Base-by-base conservation (phyloP, 1,284 basidiomycete species). In the Pholiota adiposa region DNA sequence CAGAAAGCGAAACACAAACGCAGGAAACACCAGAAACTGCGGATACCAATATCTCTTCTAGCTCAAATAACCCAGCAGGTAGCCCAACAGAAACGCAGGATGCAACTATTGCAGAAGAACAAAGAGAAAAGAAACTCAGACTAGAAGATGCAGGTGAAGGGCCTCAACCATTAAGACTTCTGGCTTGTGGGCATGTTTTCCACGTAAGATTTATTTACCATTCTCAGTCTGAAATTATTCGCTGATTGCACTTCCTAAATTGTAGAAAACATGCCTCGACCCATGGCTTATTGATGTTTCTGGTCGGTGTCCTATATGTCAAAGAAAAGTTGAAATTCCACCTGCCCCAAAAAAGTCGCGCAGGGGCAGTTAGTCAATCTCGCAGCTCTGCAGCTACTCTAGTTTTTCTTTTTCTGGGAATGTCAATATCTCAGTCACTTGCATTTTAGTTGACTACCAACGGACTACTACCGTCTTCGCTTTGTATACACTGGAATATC, bases 231-330 rank as follows among this genome's bases (percentile, higher is more conserved):
- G 3, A n/a, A 29, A 19, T 38, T n/a, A 12, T 16, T 59, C 44
- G 51, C 60, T 56, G 27, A 61, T 51, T 16, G 41, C 59, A 27
- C 25, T 4, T 60, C 41, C 54, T n/a, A n/a, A n/a, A n/a, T n/a
- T n/a, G n/a, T 68, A 92, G 90, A 85, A 90, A 89, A 86, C 86
- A 23, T 92, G 90, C 70, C 70, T 92, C 36, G 90, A 92, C 68
- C 90, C 90, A 14, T 92, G 90, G 90, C 72, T 92, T 57, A 85
- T 76, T 6, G 88, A 89, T 63, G 86, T 92, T 11, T 90, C 88
- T n/a, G 90, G 90, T 11, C 82, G 90, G 33, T 92, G 90, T 77
- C 90, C 90, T 9, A 83, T 88, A 16, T 92, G 90, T 68, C 90
- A 92, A 70, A 77, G 84, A 34, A 77, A 84, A 21, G 89, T 85